Evolutionary conservation across 106 monocot species (phyloP), one percentile per base, ranked within the genome.

Genomic region (Acorus calamus): DNA sequence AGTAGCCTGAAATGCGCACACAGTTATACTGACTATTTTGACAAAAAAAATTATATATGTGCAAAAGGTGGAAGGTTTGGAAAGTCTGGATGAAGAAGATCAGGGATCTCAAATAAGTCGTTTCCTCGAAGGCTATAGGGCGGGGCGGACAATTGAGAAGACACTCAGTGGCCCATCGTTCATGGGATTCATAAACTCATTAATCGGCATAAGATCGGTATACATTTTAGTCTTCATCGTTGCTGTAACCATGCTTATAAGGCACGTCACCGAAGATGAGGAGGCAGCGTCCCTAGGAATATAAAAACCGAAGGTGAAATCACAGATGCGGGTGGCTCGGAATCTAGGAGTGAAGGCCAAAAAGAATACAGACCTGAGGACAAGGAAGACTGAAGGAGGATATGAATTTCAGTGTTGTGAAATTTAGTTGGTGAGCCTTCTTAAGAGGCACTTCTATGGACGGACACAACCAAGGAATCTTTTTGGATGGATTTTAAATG

Each of bases 141-240:
- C n/a, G n/a, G n/a, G n/a, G n/a, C n/a, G n/a, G n/a, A n/a, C n/a
- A n/a, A n/a, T n/a, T n/a, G n/a, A n/a, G n/a, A n/a, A n/a, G n/a
- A n/a, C n/a, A n/a, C n/a, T 96, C 13, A 77, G 56, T 42, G 90
- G 84, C 44, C 94, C 94, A 60, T 87, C 94, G 7, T 50, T 90
- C 8, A 59, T 87, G 14, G 90, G 87, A 48, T 96, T 82, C 67
- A 70, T 96, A 42, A 75, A 82, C 56, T 92, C 90, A 3, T 69
- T 90, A 28, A 74, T 87, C 45, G 71, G 59, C 73, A 57, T 93
- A 12, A 83, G 64, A 56, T 73, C 87, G n/a, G 62, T 90, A 13
- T 96, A 87, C 72, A 63, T 96, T 53, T 69, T 90, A 56, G 69
- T 87, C 49, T 85, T 90, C 61, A 63, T 84, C 7, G 76, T 85